A percentile compares a stretch with the other conserved stretches of the same genome.
Conservation (phyloP, 2,329 filamentous ascomycete genomes). For the Coniella vitis region DNA sequence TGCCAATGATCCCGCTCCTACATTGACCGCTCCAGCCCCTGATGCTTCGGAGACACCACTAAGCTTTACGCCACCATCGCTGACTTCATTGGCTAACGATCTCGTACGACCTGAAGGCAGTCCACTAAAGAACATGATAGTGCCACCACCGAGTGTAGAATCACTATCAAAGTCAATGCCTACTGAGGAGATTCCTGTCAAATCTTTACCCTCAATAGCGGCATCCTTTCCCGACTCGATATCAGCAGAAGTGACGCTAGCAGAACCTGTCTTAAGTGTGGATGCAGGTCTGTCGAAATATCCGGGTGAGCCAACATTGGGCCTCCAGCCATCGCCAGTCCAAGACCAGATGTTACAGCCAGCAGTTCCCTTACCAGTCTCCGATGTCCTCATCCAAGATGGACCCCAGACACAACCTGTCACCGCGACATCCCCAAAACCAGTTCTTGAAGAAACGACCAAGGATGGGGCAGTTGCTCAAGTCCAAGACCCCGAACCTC, state of each 20-base stretch:
- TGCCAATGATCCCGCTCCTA: not conserved
- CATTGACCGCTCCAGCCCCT: slow-evolving; percentile 26
- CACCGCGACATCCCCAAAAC: not conserved
- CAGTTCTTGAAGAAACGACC: not conserved
- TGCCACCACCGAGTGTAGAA: slow-evolving; percentile 35
- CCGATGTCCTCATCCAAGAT: not conserved
- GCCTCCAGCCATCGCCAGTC: slow-evolving; percentile 8
- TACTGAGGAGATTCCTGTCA: slow-evolving; percentile 33
- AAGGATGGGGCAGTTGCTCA: slow-evolving; percentile 1
- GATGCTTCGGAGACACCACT: slow-evolving; percentile 26
- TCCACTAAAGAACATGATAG: slow-evolving; percentile 45
- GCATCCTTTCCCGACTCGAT: slow-evolving; percentile 28
- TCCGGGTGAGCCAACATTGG: slow-evolving; percentile 6
- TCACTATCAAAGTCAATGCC: slow-evolving; percentile 3
- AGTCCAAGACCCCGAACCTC: not conserved
- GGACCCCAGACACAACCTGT: not conserved
- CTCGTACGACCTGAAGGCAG: slow-evolving; percentile 40
- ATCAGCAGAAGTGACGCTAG: slow-evolving; percentile 32
- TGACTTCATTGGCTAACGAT: slow-evolving; percentile 16
- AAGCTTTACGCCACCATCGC: slow-evolving; percentile 24
- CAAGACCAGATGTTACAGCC: not conserved
- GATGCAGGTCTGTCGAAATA: slow-evolving; percentile 1
- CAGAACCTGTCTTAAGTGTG: slow-evolving; percentile 10
- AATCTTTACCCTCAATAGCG: slow-evolving; percentile 22
- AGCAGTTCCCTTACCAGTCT: not conserved